These are phyloP conservation scores for Talaromyces amestolkiae DNA, from an alignment of 2,329 filamentous ascomycete species.

Conservation along the genomic window DNA sequence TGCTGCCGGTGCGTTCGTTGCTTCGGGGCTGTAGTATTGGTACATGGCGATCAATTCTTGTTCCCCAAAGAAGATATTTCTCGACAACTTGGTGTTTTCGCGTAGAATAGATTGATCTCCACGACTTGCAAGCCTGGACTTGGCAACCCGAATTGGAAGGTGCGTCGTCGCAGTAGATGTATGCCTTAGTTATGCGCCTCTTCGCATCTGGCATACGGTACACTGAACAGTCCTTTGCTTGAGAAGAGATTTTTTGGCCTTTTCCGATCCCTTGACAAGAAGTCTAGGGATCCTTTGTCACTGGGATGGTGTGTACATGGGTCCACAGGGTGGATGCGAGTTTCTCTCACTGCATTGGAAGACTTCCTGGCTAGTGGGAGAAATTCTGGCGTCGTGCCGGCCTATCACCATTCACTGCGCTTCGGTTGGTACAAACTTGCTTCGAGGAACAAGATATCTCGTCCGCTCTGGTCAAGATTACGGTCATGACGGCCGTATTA, in stretches of 20 bases:
- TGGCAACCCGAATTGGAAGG: background rate
- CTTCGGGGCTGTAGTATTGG: background rate
- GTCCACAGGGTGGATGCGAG: slow-evolving; percentile 17
- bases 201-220: background rate
- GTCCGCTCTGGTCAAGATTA: slow-evolving; percentile 5
- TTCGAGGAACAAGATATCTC: slow-evolving; percentile 15
- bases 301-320: slow-evolving; percentile 15
- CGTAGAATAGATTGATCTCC: background rate
- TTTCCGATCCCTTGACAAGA: background rate
- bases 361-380: slow-evolving; percentile 15
- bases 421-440: slow-evolving; percentile 11
- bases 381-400: slow-evolving; percentile 8
- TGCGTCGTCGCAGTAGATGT: background rate
- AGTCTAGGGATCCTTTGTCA: background rate
- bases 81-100: background rate
- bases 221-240: background rate
- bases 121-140: background rate
- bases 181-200: background rate
- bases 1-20: background rate
- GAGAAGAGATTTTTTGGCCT: background rate
- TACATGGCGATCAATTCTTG: background rate
- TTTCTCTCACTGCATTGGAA: slow-evolving; percentile 14
- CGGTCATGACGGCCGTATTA: slow-evolving; percentile 10
- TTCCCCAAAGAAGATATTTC: background rate
- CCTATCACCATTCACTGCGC: slow-evolving; percentile 14